Conservation (phyloP, 208 protist species). For the Leishmania mexicana region DNA sequence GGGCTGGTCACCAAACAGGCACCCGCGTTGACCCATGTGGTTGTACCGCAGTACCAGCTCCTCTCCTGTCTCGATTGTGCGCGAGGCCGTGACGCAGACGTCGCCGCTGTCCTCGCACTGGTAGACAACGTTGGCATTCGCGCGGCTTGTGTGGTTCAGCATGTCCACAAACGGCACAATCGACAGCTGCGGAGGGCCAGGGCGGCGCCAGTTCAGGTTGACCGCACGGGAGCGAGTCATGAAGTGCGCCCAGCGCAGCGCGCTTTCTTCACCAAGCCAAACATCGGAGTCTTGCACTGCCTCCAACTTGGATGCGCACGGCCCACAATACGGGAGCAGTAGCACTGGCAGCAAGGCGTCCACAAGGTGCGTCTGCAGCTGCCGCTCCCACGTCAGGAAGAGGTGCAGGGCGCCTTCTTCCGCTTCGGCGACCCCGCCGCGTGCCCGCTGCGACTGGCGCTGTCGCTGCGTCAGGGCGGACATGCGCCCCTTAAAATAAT, state of each 20-base stretch:
- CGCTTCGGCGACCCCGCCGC: constrained; percentile 16
- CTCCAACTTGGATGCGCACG: not conserved
- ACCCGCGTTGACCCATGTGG: constrained; percentile 62
- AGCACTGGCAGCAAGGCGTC: constrained; percentile 40
- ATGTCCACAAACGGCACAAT: constrained; percentile 85
- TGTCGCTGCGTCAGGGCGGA: constrained; percentile 63
- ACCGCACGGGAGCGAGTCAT: constrained; percentile 83
- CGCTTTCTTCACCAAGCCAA: constrained; percentile 33
- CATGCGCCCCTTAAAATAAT: constrained; percentile 51
- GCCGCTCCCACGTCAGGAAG: constrained; percentile 33
- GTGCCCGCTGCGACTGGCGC: constrained; percentile 42
- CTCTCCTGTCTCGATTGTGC: constrained; percentile 55
- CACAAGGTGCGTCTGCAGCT: constrained; percentile 41
- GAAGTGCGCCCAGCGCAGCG: constrained; percentile 82
- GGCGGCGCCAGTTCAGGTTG: constrained; percentile 43
- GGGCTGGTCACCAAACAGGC: constrained; percentile 54
- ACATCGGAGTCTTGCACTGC: constrained; percentile 9
- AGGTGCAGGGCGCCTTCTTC: constrained; percentile 39
- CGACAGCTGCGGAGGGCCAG: constrained; percentile 31
- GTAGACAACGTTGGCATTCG: constrained; percentile 66
- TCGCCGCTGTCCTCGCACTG: constrained; percentile 22
- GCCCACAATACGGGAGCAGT: not conserved
- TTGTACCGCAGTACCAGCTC: constrained; percentile 82
- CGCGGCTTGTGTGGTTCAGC: constrained; percentile 69
- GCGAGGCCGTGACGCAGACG: constrained; percentile 56